These are phyloP conservation scores for Phytophthora chlamydospora DNA, from an alignment of 352 stramenopile genomes.

Conservation along the genomic window DNA sequence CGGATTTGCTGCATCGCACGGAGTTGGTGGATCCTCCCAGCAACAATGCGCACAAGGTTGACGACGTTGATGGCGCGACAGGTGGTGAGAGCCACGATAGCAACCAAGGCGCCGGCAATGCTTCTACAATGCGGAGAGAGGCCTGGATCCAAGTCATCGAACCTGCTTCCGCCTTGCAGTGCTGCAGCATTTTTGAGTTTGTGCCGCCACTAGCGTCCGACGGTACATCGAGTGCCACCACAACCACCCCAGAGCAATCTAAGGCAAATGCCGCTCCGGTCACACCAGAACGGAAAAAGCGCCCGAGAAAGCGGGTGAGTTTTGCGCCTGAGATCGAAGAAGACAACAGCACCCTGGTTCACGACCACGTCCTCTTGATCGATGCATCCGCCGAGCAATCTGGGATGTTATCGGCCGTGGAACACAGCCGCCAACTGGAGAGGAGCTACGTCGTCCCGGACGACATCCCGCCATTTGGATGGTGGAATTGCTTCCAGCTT, in stretches of 20 bases:
- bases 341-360: slow-evolving; percentile 8
- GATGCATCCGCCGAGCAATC: slow-evolving; percentile 15
- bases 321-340: slow-evolving; percentile 24
- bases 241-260: neutral
- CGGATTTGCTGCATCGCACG: slow-evolving; percentile 38
- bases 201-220: slow-evolving; percentile 10
- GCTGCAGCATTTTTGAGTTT: slow-evolving; percentile 62
- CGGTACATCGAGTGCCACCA: neutral
- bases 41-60: neutral
- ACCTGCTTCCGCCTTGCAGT: slow-evolving; percentile 21
- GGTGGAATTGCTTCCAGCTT: slow-evolving; percentile 55
- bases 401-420: slow-evolving; percentile 19
- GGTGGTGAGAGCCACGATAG: slow-evolving; percentile 1
- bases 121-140: slow-evolving; percentile 27
- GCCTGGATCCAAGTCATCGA: slow-evolving; percentile 52
- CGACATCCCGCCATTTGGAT: slow-evolving; percentile 58
- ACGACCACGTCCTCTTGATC: slow-evolving; percentile 30
- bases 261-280: neutral
- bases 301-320: slow-evolving; percentile 27
- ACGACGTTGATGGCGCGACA: neutral
- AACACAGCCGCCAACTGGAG: slow-evolving; percentile 51
- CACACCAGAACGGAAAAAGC: slow-evolving; percentile 3
- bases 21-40: slow-evolving; percentile 22
- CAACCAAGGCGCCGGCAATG: slow-evolving; percentile 1
- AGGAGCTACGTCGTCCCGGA: slow-evolving; percentile 46